Conservation (phyloP, 306 rosid genomes). For the Vigna angularis region DNA sequence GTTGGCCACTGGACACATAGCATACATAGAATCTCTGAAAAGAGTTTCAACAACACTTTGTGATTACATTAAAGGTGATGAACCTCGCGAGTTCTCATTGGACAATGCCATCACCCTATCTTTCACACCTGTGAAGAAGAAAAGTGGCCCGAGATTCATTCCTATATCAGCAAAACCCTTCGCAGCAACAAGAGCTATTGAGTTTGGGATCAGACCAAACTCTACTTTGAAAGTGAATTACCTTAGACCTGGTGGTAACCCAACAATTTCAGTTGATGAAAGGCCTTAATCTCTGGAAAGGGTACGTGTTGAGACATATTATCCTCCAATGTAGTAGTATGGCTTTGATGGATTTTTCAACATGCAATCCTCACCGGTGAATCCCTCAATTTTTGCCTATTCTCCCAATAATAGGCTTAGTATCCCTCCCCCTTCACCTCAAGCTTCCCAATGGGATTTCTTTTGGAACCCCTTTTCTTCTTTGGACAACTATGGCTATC, state of each 20-base stretch:
- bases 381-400: conserved; percentile 56
- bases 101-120: conserved; percentile 65
- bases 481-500: no score
- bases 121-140: conserved; percentile 67
- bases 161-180: conserved; percentile 68
- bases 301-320: conserved; percentile 64
- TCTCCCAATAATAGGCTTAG: no score
- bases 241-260: conserved; percentile 75
- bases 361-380: conserved; percentile 66
- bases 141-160: conserved; percentile 52
- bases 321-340: conserved; percentile 56
- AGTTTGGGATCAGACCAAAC: conserved; percentile 56
- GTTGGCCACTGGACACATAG: conserved; percentile 73
- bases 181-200: conserved; percentile 41
- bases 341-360: conserved; percentile 65
- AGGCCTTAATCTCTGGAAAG: conserved; percentile 70
- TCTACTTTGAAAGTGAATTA: conserved; percentile 63
- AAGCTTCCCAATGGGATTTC: no score
- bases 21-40: conserved; percentile 73
- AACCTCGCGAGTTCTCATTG: conserved; percentile 66
- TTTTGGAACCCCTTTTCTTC: no score
- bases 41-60: conserved; percentile 81
- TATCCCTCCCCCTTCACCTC: no score
- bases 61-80: conserved; percentile 74
- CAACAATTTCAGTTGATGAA: conserved; percentile 73